phyloP scores from a whole-genome alignment of 495 filamentous ascomycete species.

The Hypoxylon cercidicola region DNA sequence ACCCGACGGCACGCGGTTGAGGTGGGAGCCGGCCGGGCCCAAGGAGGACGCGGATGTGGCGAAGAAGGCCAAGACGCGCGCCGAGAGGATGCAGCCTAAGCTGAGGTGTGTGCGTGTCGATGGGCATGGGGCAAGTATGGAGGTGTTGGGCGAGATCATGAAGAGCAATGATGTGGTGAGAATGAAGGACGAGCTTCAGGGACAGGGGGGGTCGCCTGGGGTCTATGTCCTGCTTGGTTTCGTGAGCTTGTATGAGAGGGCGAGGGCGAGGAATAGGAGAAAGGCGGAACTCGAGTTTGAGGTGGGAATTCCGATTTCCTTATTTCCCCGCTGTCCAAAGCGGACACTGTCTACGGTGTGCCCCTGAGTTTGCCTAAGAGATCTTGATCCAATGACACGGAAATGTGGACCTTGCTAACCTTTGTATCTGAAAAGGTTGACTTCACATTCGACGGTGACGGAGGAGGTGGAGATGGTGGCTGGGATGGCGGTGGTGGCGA shows the following conservation, averaged over 20 bases:
- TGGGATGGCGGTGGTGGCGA: slow-evolving; percentile 5
- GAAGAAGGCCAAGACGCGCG: slow-evolving; percentile 1
- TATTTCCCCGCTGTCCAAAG: not conserved
- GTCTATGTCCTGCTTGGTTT: slow-evolving; percentile 22
- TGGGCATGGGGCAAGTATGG: not conserved
- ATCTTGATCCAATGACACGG: not conserved
- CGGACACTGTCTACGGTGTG: no score
- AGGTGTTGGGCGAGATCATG: slow-evolving; percentile 27
- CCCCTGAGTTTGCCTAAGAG: no score
- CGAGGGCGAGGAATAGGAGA: slow-evolving; percentile 13
- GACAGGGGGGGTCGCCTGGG: slow-evolving; percentile 6
- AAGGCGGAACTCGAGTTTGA: slow-evolving; percentile 10
- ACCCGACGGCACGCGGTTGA: slow-evolving; percentile 7
- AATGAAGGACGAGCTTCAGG: slow-evolving; percentile 7
- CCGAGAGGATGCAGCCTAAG: slow-evolving; percentile 6
- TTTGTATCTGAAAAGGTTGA: slow-evolving; percentile 5
- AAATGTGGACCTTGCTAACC: not conserved
- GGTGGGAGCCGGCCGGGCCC: slow-evolving; percentile 12
- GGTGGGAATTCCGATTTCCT: not conserved
- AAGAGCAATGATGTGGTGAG: slow-evolving; percentile 18
- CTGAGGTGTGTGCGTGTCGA: slow-evolving; percentile 23
- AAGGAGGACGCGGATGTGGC: slow-evolving; percentile 1
- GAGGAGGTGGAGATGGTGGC: not conserved
- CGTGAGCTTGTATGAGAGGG: slow-evolving; percentile 22
- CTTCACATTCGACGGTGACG: slow-evolving; percentile 11